phyloP scores from a whole-genome alignment of 2,329 filamentous ascomycete genomes.

The Fusarium pseudonygamai region DNA sequence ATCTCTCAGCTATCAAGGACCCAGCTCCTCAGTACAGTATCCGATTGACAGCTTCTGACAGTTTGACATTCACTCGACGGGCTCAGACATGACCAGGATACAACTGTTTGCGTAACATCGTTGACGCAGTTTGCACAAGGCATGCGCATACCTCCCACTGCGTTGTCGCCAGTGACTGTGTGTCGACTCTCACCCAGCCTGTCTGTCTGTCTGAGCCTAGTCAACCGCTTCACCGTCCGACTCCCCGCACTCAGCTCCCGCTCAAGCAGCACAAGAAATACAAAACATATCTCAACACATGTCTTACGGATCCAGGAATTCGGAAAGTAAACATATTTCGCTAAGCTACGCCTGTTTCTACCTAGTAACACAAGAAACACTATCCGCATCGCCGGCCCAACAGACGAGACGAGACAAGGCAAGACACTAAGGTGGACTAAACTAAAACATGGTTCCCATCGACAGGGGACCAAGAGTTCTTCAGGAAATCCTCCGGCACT shows the following conservation, averaged over 20 bases:
- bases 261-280: background rate
- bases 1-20: background rate
- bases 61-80: background rate
- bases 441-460: background rate
- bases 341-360: conserved; percentile 15
- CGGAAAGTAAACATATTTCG: background rate
- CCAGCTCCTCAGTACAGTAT: background rate
- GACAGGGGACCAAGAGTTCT: background rate
- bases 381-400: background rate
- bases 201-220: background rate
- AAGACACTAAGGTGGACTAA: background rate
- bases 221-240: background rate
- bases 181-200: background rate
- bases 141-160: background rate
- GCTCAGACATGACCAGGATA: background rate
- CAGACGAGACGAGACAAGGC: background rate
- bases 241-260: background rate
- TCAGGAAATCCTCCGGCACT: background rate
- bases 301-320: conserved; percentile 2
- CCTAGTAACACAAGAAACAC: conserved; percentile 9
- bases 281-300: background rate
- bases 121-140: background rate
- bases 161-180: background rate
- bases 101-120: background rate
- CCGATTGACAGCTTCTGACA: background rate